Percentiles rank a stretch among this genome's conserved stretches.
Evolutionary conservation across 2,329 filamentous ascomycete genomes (phyloP).

Genomic region (Diplodia mutila): DNA sequence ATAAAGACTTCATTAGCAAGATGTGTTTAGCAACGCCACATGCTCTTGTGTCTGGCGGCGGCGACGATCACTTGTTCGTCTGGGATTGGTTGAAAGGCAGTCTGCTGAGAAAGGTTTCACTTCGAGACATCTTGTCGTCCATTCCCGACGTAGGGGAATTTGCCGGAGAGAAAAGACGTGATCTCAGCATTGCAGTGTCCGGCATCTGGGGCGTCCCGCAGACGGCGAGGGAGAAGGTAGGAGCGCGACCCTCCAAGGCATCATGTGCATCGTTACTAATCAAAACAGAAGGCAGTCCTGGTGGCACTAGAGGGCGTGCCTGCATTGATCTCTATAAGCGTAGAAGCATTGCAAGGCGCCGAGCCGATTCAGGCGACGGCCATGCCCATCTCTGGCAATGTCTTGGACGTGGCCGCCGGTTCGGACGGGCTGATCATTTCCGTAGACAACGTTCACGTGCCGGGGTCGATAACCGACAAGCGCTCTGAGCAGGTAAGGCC

Average conservation of each 20-base stretch:
- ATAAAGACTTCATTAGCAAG: conserved; percentile 80
- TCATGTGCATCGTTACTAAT: neutral
- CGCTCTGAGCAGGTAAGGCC: conserved; percentile 37
- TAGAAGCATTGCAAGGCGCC: conserved; percentile 55
- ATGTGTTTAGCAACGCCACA: conserved; percentile 68
- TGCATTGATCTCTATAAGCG: conserved; percentile 66
- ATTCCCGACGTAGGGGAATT: conserved; percentile 14
- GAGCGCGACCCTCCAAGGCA: conserved; percentile 37
- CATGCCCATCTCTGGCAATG: conserved; percentile 65
- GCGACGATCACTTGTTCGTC: conserved; percentile 75
- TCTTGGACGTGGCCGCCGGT: conserved; percentile 58
- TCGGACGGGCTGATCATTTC: conserved; percentile 49
- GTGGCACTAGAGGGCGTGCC: conserved; percentile 53
- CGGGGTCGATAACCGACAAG: conserved; percentile 52
- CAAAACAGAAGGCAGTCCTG: conserved; percentile 35
- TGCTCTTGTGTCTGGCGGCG: conserved; percentile 83
- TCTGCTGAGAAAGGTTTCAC: conserved; percentile 58
- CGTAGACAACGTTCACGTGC: conserved; percentile 57
- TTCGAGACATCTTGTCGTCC: conserved; percentile 31
- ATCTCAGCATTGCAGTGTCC: conserved; percentile 51
- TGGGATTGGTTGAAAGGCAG: conserved; percentile 76
- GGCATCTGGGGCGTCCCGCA: conserved; percentile 53
- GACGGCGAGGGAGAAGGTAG: conserved; percentile 36
- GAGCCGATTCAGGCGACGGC: conserved; percentile 34
- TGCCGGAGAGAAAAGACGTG: conserved; percentile 27